These are phyloP conservation scores for Amanita rimosa DNA, from an alignment of 768 basidiomycete genomes.

Conservation along the genomic window DNA sequence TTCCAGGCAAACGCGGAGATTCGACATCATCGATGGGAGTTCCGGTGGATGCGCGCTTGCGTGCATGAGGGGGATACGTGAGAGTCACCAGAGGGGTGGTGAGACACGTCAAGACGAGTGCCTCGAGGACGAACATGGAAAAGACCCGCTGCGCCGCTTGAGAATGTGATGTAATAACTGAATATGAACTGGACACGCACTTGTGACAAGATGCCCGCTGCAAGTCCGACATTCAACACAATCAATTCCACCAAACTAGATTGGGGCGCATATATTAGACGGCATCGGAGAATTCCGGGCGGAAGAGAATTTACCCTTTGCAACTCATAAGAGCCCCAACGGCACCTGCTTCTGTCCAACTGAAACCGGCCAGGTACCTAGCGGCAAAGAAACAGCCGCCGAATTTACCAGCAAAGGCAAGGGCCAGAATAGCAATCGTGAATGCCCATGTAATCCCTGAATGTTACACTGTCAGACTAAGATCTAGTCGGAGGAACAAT, in stretches of 20 bases:
- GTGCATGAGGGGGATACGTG: constrained; percentile 46
- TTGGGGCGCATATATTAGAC: background rate
- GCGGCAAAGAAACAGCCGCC: constrained; percentile 72
- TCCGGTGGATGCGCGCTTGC: constrained; percentile 33
- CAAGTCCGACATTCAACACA: constrained; percentile 88
- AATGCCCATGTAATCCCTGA: constrained; percentile 80
- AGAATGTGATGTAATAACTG: background rate
- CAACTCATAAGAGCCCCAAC: constrained; percentile 94
- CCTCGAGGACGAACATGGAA: constrained; percentile 91
- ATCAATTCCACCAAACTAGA: constrained; percentile 81
- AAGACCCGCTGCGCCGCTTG: constrained; percentile 46
- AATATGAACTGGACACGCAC: constrained; percentile 17
- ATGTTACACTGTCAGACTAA: background rate
- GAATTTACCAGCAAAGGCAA: constrained; percentile 87
- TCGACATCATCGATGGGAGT: constrained; percentile 20
- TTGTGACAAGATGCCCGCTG: constrained; percentile 63
- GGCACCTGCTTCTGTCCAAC: constrained; percentile 68
- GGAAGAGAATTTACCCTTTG: constrained; percentile 53
- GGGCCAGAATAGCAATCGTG: constrained; percentile 63
- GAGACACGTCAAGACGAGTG: constrained; percentile 73
- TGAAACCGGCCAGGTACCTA: constrained; percentile 54
- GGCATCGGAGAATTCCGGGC: background rate
- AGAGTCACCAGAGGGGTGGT: constrained; percentile 53
- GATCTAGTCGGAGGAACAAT: background rate
- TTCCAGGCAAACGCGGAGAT: background rate